These are phyloP conservation scores for Tuber umbilicatum DNA, from an alignment of 495 filamentous ascomycete genomes.

Conservation along the genomic window DNA sequence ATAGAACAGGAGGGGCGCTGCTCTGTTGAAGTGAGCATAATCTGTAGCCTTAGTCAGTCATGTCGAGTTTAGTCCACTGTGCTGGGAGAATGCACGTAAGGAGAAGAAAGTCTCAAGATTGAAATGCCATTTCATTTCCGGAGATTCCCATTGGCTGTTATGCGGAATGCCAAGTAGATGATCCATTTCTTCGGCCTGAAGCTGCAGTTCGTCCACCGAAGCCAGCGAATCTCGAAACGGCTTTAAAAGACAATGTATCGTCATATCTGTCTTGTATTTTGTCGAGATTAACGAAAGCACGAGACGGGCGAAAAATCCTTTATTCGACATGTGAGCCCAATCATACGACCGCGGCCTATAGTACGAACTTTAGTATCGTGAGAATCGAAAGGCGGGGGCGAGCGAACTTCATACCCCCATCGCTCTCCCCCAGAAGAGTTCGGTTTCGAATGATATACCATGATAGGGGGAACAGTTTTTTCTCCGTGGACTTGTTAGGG, in stretches of 20 bases:
- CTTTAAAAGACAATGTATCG: conserved; percentile 26
- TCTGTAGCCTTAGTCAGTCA: conserved; percentile 12
- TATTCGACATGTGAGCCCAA: conserved; percentile 20
- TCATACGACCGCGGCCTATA: conserved; percentile 31
- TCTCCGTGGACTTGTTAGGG: not conserved
- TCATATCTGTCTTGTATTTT: conserved; percentile 35
- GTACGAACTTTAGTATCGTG: not conserved
- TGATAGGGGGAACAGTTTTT: not conserved
- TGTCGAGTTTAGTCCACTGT: not conserved
- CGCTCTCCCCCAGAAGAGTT: not conserved
- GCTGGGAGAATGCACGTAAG: conserved; percentile 19
- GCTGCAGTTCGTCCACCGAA: conserved; percentile 19
- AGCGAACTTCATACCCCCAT: not conserved
- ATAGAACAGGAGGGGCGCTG: conserved; percentile 37
- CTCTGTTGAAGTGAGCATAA: conserved; percentile 29
- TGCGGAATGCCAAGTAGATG: not conserved
- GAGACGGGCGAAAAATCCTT: conserved; percentile 19
- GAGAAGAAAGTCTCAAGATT: conserved; percentile 32
- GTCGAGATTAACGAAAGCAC: conserved; percentile 27
- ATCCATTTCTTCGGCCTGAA: conserved; percentile 8
- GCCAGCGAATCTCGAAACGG: conserved; percentile 12
- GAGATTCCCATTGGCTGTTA: conserved; percentile 19
- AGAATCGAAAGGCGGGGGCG: not conserved
- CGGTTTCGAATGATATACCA: not conserved
- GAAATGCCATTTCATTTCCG: conserved; percentile 19